Conservation (phyloP, 148 eudicot species). For the Fagopyrum tataricum region DNA sequence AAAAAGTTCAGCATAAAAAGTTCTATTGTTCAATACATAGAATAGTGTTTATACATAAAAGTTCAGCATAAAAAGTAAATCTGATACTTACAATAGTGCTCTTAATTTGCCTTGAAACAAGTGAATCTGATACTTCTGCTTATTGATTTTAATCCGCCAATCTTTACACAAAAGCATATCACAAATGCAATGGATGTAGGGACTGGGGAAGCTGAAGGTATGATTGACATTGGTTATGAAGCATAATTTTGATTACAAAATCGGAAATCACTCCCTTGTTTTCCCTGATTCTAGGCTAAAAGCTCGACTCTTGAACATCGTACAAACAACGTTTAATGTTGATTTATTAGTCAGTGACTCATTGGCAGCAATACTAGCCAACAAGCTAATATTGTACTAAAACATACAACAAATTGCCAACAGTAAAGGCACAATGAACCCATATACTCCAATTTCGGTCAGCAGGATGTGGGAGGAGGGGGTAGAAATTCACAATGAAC, state of each 20-base stretch:
- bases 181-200: neutral
- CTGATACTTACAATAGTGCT: no score
- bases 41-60: no score
- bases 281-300: neutral
- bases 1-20: no score
- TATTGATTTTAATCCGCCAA: neutral
- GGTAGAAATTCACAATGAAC: no score
- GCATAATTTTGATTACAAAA: neutral
- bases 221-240: neutral
- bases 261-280: neutral
- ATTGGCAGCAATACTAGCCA: no score
- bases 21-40: no score
- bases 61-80: no score
- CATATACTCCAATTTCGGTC: no score
- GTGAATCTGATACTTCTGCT: neutral
- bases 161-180: neutral
- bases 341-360: neutral
- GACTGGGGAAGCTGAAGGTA: constrained; percentile 5
- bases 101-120: neutral
- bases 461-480: no score
- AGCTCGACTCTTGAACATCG: neutral
- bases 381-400: no score
- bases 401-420: no score
- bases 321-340: neutral
- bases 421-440: no score